These are phyloP conservation scores for Alopecurus myosuroides DNA, from an alignment of 176 grass and related monocot genomes.

Conservation along the genomic window DNA sequence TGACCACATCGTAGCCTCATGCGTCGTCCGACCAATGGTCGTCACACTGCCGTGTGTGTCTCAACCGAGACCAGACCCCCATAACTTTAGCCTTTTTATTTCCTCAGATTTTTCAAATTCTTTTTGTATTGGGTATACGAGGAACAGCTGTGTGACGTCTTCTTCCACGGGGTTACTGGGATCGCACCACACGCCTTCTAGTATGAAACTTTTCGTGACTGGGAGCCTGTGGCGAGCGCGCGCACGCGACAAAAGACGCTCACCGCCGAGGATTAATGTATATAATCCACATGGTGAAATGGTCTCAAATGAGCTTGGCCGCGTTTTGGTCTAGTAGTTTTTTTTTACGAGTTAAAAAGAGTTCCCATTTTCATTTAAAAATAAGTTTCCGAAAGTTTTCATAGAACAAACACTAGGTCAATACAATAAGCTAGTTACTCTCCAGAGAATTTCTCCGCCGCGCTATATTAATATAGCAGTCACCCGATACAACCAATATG, in stretches of 20 bases:
- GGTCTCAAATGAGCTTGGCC: too few species aligned
- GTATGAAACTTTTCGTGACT: background rate
- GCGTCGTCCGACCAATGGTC: background rate
- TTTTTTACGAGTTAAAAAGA: too few species aligned
- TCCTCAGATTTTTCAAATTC: too few species aligned
- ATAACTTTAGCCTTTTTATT: background rate
- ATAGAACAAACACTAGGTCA: too few species aligned
- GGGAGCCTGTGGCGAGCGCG: constrained; percentile 15
- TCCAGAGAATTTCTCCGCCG: too few species aligned
- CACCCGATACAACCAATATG: too few species aligned
- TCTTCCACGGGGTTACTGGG: background rate
- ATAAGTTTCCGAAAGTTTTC: too few species aligned
- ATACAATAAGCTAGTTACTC: too few species aligned
- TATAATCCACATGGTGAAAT: too few species aligned
- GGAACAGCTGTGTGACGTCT: background rate
- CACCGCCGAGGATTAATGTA: constrained; percentile 20
- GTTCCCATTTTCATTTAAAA: too few species aligned
- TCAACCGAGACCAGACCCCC: background rate
- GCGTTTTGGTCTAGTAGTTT: too few species aligned
- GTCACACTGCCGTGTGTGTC: background rate
- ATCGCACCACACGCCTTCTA: constrained; percentile 3
- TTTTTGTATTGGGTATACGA: background rate
- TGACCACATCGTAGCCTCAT: background rate
- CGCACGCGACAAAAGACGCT: background rate
- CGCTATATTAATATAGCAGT: too few species aligned